Percentiles rank a stretch among this genome's conserved stretches.
Evolutionary conservation across 2,329 filamentous ascomycete genomes (phyloP).

Genomic region (Aspergillus sp.): DNA sequence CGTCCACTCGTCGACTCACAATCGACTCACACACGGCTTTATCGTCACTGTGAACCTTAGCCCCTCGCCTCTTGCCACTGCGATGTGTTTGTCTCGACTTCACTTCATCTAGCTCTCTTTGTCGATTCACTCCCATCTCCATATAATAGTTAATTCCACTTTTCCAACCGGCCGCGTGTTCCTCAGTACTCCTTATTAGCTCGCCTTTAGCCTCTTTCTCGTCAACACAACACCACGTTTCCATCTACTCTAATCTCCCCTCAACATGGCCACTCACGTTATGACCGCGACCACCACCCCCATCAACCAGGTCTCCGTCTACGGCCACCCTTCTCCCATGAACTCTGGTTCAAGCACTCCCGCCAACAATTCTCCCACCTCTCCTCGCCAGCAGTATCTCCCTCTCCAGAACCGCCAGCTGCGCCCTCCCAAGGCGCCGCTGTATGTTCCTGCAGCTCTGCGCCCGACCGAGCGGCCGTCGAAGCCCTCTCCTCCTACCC

Average conservation of each 20-base stretch:
- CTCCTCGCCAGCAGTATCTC: constrained; percentile 45
- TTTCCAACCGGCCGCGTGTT: not conserved
- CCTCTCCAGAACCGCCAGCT: constrained; percentile 55
- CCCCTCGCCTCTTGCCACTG: constrained; percentile 16
- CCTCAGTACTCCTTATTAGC: not conserved
- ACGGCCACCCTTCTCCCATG: constrained; percentile 44
- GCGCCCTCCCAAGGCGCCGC: constrained; percentile 59
- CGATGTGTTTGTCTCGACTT: constrained; percentile 15
- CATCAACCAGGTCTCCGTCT: constrained; percentile 36
- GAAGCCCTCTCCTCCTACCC: constrained; percentile 46
- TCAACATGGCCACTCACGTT: constrained; percentile 34
- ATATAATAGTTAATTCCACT: constrained; percentile 9
- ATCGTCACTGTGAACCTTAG: constrained; percentile 18
- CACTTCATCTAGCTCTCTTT: not conserved
- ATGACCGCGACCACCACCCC: constrained; percentile 29
- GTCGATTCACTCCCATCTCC: not conserved
- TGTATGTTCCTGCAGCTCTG: constrained; percentile 64
- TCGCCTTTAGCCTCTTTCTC: not conserved
- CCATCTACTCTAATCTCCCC: not conserved
- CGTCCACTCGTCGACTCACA: no score
- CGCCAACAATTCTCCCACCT: constrained; percentile 55
- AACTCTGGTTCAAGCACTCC: constrained; percentile 52
- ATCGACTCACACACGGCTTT: not conserved
- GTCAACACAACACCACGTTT: not conserved
- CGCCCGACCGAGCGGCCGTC: constrained; percentile 58